A percentile compares a stretch with the other conserved stretches of the same genome.
phyloP scores from a whole-genome alignment of 1,284 basidiomycete species.

The Ceratobasidium sp. region DNA sequence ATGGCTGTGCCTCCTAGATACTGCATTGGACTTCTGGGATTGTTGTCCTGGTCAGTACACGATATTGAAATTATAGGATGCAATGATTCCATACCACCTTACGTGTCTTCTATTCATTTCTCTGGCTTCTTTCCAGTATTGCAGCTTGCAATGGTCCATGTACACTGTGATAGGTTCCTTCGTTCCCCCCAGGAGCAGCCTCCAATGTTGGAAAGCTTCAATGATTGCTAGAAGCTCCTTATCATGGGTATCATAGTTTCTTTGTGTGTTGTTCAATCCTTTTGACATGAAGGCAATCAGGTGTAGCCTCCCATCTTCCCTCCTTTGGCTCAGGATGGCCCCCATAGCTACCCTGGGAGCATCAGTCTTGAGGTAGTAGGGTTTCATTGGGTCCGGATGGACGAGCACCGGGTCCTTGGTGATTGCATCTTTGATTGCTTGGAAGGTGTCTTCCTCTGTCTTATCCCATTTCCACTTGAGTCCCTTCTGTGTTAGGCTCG shows the following conservation, averaged over 20 bases:
- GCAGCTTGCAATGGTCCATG: conserved; percentile 59
- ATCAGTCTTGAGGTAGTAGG: conserved; percentile 38
- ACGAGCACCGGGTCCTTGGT: conserved; percentile 17
- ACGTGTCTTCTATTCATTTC: too few species aligned
- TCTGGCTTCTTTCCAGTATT: conserved; percentile 46
- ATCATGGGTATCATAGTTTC: too few species aligned
- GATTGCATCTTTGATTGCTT: conserved; percentile 46
- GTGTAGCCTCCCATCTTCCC: too few species aligned
- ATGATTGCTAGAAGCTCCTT: conserved; percentile 53
- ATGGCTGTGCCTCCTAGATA: too few species aligned
- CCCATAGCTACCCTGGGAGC: conserved; percentile 28
- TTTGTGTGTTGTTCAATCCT: too few species aligned
- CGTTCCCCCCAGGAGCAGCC: conserved; percentile 53
- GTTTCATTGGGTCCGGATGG: conserved; percentile 6
- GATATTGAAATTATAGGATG: too few species aligned
- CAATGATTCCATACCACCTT: too few species aligned
- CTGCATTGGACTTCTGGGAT: too few species aligned
- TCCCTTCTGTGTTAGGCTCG: too few species aligned
- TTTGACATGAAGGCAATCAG: too few species aligned
- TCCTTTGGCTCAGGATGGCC: not conserved
- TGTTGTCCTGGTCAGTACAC: too few species aligned
- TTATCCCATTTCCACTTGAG: conserved; percentile 45
- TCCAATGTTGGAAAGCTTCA: conserved; percentile 53
- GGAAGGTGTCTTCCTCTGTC: conserved; percentile 47
- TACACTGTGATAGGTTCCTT: too few species aligned